These are phyloP conservation scores for Aphanomyces astaci DNA, from an alignment of 352 stramenopile species.

Conservation along the genomic window DNA sequence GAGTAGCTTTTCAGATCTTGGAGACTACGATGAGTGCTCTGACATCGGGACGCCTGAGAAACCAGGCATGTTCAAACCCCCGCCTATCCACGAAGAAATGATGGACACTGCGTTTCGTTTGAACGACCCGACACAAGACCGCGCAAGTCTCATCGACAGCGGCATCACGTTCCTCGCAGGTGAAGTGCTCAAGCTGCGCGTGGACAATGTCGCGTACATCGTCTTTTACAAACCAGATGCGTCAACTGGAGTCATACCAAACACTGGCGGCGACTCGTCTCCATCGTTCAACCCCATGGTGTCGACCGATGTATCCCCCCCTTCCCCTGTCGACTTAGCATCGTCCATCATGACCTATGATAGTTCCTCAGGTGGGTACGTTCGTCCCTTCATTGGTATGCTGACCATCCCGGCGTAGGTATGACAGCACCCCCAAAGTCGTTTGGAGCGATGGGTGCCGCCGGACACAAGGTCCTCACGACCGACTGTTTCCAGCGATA, in stretches of 20 bases:
- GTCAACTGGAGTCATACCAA: conserved; percentile 33
- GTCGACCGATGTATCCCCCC: not conserved
- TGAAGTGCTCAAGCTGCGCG: conserved; percentile 58
- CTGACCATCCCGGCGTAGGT: not conserved
- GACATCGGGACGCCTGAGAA: conserved; percentile 8
- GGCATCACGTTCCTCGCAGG: conserved; percentile 64
- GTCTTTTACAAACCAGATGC: conserved; percentile 83
- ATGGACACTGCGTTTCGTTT: conserved; percentile 42
- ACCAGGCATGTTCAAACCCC: conserved; percentile 9
- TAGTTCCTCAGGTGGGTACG: not conserved
- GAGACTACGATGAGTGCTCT: conserved; percentile 77
- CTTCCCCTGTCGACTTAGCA: not conserved
- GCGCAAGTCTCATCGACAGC: conserved; percentile 43
- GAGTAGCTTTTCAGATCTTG: conserved; percentile 81
- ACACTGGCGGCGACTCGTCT: conserved; percentile 33
- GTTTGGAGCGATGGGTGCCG: conserved; percentile 68
- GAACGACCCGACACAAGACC: conserved; percentile 43
- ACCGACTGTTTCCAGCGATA: conserved; percentile 81
- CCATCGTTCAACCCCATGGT: conserved; percentile 40
- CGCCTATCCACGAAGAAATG: conserved; percentile 59
- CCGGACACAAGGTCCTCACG: conserved; percentile 78
- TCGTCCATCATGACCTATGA: not conserved
- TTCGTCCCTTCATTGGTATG: too few relatives aligned
- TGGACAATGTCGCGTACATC: conserved; percentile 77
- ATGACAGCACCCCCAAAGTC: conserved; percentile 45